A percentile compares a stretch with the other conserved stretches of the same genome.
Evolutionary conservation across 2,329 filamentous ascomycete species (phyloP).

Genomic region (Phyllosticta capitalensis): DNA sequence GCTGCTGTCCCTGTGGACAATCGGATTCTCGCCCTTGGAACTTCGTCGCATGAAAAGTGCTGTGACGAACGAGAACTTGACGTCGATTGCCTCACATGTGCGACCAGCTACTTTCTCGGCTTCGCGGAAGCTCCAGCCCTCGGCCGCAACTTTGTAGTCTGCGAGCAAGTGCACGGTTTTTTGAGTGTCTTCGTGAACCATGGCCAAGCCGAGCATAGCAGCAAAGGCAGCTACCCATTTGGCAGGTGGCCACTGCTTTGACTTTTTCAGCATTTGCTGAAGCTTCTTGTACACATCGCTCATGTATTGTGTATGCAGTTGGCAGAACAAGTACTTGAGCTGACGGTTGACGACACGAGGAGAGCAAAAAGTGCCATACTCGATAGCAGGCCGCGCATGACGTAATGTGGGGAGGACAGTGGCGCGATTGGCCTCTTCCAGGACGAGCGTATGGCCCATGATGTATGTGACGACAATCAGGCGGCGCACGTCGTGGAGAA

Average conservation of each 20-base stretch:
- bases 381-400: constrained; percentile 23
- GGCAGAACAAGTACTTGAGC: constrained; percentile 41
- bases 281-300: constrained; percentile 36
- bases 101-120: constrained; percentile 26
- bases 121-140: constrained; percentile 18
- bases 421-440: constrained; percentile 30
- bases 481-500: constrained; percentile 36
- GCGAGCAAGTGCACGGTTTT: constrained; percentile 36
- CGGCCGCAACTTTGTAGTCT: constrained; percentile 27
- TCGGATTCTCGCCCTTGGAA: constrained; percentile 7
- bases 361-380: constrained; percentile 26
- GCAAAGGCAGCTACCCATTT: constrained; percentile 40
- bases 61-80: constrained; percentile 34
- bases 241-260: constrained; percentile 22
- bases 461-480: constrained; percentile 41
- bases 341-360: constrained; percentile 41
- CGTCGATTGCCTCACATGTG: constrained; percentile 36
- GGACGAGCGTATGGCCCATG: constrained; percentile 39
- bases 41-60: constrained; percentile 28
- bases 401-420: constrained; percentile 21
- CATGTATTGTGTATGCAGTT: constrained; percentile 34
- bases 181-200: constrained; percentile 40
- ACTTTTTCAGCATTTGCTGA: constrained; percentile 37
- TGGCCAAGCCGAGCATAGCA: constrained; percentile 37
- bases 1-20: constrained; percentile 5